Conservation (phyloP, 2,329 filamentous ascomycete species). For the Xylaria sp. region DNA sequence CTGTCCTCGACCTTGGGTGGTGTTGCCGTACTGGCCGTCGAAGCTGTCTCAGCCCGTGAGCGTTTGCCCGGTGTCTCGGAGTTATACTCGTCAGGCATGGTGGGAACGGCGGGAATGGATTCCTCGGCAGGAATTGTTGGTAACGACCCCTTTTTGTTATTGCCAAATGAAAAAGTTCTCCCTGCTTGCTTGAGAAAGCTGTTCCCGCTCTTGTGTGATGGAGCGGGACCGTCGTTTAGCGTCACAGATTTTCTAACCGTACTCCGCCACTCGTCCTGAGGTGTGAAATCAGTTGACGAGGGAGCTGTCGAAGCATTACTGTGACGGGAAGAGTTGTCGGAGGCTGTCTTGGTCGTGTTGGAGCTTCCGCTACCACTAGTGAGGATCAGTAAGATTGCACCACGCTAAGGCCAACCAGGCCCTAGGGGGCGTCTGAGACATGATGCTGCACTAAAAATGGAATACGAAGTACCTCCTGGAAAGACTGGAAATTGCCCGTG, state of each 20-base stretch:
- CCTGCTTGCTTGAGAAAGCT: conserved; percentile 60
- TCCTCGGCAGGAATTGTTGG: conserved; percentile 42
- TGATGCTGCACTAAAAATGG: conserved; percentile 17
- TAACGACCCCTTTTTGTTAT: conserved; percentile 52
- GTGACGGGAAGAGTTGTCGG: conserved; percentile 64
- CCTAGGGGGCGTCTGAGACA: conserved; percentile 28
- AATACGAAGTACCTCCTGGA: conserved; percentile 17
- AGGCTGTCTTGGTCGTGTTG: conserved; percentile 62
- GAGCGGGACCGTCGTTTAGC: conserved; percentile 44
- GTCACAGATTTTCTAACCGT: conserved; percentile 41
- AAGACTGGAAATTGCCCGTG: conserved; percentile 10
- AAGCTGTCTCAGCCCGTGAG: conserved; percentile 54
- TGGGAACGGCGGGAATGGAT: conserved; percentile 43
- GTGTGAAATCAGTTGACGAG: conserved; percentile 54
- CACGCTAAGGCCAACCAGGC: conserved; percentile 37
- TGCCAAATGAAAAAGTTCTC: conserved; percentile 63
- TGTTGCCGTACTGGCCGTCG: conserved; percentile 57
- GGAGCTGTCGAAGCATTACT: conserved; percentile 65
- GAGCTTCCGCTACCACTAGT: conserved; percentile 61
- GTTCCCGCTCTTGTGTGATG: conserved; percentile 51
- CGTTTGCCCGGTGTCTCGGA: conserved; percentile 40
- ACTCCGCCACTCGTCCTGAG: conserved; percentile 46
- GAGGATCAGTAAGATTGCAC: conserved; percentile 41
- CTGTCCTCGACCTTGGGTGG: conserved; percentile 51
- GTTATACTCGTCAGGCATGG: conserved; percentile 25